Evolutionary conservation across 345 rosid species (phyloP), one percentile per base, ranked within the genome.

Genomic region (Sonneratia alba): DNA sequence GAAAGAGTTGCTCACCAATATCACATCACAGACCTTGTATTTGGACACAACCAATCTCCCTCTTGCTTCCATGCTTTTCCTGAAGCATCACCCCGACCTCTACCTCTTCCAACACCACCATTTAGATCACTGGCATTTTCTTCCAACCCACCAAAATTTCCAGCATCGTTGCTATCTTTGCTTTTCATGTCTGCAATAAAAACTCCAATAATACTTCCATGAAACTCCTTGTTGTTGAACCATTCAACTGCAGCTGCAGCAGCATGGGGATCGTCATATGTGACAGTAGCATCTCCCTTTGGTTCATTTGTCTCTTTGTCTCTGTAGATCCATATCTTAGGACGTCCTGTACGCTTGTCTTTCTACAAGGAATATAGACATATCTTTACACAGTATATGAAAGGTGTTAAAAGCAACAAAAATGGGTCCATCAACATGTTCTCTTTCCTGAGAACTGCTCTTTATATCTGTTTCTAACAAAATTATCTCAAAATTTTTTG

Each of bases 21-120:
- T 96, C 93, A 92, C 85, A 95, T 85, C 98, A 95, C 98, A 92
- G 97, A 92, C 99, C 99, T 95, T 92, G 98, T 90, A 92, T 95
- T 95, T 42, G 98, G 94, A 85, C 99, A 95, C 79, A 83, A 70
- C 99, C 99, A 95, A 78, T 95, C 98, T 78, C 98, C 99, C 8
- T 95, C 99, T 79, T 92, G 99, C 75, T 88, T 89, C 98, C 98
- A 92, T 16, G 87, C 83, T 83, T 92, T 90, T 40, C 87, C 99
- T 0, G 89, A 73, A 78, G 88, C 84, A 77, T 92, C 97, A 66
- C 72, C 85, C 72, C 83, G 88, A 69, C 96, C 98, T 85, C 90
- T 88, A 66, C 94, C 99, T 61, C 77, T 85, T 71, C 88, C 98
- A 73, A 72, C 80, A 79, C 70, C 87, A 19, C 69, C 96, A 79